Evolutionary conservation across 352 stramenopile genomes (phyloP), one percentile per base, ranked within the genome.

Genomic region (Pythium rishiriense): DNA sequence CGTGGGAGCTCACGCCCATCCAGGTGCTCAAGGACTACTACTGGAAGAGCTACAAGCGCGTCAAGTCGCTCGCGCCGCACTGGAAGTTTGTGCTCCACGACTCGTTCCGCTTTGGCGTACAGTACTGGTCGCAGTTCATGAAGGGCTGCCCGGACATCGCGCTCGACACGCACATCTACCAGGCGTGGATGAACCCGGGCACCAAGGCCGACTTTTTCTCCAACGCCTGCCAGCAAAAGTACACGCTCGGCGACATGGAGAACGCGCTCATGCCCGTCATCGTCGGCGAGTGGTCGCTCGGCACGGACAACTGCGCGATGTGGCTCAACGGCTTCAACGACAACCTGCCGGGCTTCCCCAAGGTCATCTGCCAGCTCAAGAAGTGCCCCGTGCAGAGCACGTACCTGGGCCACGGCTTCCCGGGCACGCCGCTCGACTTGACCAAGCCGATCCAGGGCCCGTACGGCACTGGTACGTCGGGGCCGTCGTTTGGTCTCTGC

Each of bases 81-180:
- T 98, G 96, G 96, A 98, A 98, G 68, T 98, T 97, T 66, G 87
- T 98, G 53, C 91, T 98, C 60, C 94, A 98, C 77, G 96, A 98
- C 78, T 97, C 90, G 48, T 98, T 98, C 78, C 85, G 92, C 47
- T 98, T 98, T 55, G 78, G 75, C 5, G 66, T 89, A 0, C 54
- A 86, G 59, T 85, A 80, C 64, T 92, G 81, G 82, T 79, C 70
- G 52, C 54, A 80, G 22, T 92, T 94, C 69, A 89, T 92, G 74
- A 78, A 76, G 46, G 71, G 74, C 17, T 98, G 93, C 64, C 91
- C 93, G 1, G 94, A 98, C 61, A 95, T 97, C 66, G 93, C 91
- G 5, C 71, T 98, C 15, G 96, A 98, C 72, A 98, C 93, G 35
- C 96, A 98, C 76, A 98, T 98, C 61, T 98, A 98, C 73, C 94